A percentile compares a stretch with the other conserved stretches of the same genome.
These are phyloP conservation scores for Gastrolobium villosum DNA, from an alignment of 306 rosid species.

Conservation along the genomic window DNA sequence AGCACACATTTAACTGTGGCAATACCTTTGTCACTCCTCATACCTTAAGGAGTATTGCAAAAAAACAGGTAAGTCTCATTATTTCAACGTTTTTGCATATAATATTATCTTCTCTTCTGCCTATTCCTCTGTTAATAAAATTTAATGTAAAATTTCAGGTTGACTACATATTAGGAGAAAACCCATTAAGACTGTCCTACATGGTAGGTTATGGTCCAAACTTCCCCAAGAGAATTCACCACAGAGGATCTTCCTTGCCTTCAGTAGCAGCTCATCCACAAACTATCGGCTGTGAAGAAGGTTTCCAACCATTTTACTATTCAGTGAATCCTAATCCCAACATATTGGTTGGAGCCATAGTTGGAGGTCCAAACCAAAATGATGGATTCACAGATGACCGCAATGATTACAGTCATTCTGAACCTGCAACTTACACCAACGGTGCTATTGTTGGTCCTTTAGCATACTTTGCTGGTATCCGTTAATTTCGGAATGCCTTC, in stretches of 20 bases:
- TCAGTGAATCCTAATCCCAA: slow-evolving; percentile 83
- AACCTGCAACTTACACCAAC: slow-evolving; percentile 87
- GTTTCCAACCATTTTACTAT: slow-evolving; percentile 74
- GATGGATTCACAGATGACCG: slow-evolving; percentile 89
- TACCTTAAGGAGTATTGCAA: slow-evolving; percentile 68
- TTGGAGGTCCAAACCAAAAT: slow-evolving; percentile 88
- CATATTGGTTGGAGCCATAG: slow-evolving; percentile 79
- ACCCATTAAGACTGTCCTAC: slow-evolving; percentile 86
- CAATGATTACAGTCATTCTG: slow-evolving; percentile 81
- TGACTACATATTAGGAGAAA: slow-evolving; percentile 85
- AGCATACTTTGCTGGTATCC: slow-evolving; percentile 74
- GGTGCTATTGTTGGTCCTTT: slow-evolving; percentile 85
- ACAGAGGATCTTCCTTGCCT: slow-evolving; percentile 94
- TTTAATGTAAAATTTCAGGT: slow-evolving; percentile 59
- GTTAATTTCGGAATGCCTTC: slow-evolving; percentile 24
- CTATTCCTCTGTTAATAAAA: slow-evolving; percentile 1
- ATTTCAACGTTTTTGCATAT: neutral
- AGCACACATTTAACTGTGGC: slow-evolving; percentile 83
- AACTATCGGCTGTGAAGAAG: slow-evolving; percentile 77
- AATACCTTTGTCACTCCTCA: slow-evolving; percentile 66
- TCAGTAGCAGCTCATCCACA: slow-evolving; percentile 72
- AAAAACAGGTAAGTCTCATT: slow-evolving; percentile 65
- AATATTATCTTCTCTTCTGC: neutral
- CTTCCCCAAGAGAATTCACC: slow-evolving; percentile 89
- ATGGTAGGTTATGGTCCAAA: slow-evolving; percentile 87